Percentiles rank a stretch among this genome's conserved stretches.
Evolutionary conservation across 208 protist genomes (phyloP).

Genomic region (Trypanosoma theileri): DNA sequence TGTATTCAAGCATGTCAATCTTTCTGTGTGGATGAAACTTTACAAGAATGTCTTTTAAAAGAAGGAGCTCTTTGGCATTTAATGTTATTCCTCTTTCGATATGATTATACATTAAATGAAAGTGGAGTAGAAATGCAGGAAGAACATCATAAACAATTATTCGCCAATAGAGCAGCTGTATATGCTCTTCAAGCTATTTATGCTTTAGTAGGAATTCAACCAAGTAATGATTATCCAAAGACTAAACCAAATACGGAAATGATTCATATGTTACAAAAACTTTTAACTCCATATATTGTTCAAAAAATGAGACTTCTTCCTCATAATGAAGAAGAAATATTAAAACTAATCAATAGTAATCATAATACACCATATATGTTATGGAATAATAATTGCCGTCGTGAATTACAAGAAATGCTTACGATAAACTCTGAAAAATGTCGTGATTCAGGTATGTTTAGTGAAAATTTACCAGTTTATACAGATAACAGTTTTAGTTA

Average conservation of each 20-base stretch:
- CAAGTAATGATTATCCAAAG: conserved; percentile 16
- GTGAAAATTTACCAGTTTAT: conserved; percentile 10
- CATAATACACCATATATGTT: conserved; percentile 83
- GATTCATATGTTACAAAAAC: conserved; percentile 43
- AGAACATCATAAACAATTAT: conserved; percentile 80
- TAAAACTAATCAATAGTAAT: conserved; percentile 86
- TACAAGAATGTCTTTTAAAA: conserved; percentile 68
- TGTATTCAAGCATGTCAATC: conserved; percentile 77
- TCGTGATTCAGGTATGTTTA: conserved; percentile 40
- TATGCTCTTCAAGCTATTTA: conserved; percentile 66
- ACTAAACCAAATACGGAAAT: conserved; percentile 44
- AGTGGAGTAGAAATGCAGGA: conserved; percentile 62
- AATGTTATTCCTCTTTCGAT: conserved; percentile 80
- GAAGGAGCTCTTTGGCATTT: conserved; percentile 86
- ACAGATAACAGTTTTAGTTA: conserved; percentile 51
- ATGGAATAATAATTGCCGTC: conserved; percentile 86
- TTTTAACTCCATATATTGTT: conserved; percentile 85
- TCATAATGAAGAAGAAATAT: conserved; percentile 46
- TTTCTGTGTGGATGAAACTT: conserved; percentile 49
- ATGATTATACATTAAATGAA: conserved; percentile 89
- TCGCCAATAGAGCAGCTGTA: conserved; percentile 69
- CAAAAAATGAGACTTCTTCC: conserved; percentile 49
- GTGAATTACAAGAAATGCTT: conserved; percentile 76
- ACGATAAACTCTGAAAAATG: conserved; percentile 47
- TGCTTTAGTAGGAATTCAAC: conserved; percentile 52